Conservation (phyloP, 768 basidiomycete genomes). For the Agaricus blazei region DNA sequence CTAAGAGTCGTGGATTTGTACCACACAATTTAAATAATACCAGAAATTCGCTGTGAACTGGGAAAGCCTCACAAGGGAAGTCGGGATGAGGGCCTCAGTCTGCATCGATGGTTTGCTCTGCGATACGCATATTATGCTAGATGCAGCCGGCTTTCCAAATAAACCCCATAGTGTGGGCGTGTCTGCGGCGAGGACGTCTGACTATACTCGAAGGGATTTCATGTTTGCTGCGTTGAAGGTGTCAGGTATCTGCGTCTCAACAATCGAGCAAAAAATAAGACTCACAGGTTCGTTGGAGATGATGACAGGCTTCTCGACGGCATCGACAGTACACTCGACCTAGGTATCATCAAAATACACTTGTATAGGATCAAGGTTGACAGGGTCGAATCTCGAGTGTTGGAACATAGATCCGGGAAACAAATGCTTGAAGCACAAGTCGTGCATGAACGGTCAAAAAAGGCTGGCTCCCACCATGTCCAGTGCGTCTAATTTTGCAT, state of each 20-base stretch:
- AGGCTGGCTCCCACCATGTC: slow-evolving; percentile 28
- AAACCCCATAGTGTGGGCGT: slow-evolving; percentile 19
- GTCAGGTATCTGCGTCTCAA: slow-evolving; percentile 15
- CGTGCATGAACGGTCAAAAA: slow-evolving; percentile 29
- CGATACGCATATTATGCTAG: slow-evolving; percentile 23
- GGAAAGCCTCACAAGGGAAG: slow-evolving; percentile 17
- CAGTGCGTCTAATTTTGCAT: slow-evolving; percentile 13
- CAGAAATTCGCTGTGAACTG: slow-evolving; percentile 24
- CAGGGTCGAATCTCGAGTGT: slow-evolving; percentile 17
- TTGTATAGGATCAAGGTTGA: slow-evolving; percentile 24
- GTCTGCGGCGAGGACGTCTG: slow-evolving; percentile 25
- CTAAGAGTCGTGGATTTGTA: neutral
- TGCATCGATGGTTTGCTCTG: slow-evolving; percentile 20
- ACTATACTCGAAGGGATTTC: slow-evolving; percentile 24
- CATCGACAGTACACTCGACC: slow-evolving; percentile 15
- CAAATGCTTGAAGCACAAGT: slow-evolving; percentile 21
- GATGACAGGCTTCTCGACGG: slow-evolving; percentile 18
- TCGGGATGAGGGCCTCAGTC: slow-evolving; percentile 18
- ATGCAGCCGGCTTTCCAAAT: slow-evolving; percentile 17
- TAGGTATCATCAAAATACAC: slow-evolving; percentile 27
- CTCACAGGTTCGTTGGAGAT: slow-evolving; percentile 10
- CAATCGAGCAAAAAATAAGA: neutral
- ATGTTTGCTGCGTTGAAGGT: slow-evolving; percentile 23
- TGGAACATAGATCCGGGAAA: slow-evolving; percentile 20
- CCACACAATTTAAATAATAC: neutral